A percentile compares a stretch with the other conserved stretches of the same genome.
These are phyloP conservation scores for Solanum raphanifolium DNA, from an alignment of 257 asterid species.

Conservation along the genomic window DNA sequence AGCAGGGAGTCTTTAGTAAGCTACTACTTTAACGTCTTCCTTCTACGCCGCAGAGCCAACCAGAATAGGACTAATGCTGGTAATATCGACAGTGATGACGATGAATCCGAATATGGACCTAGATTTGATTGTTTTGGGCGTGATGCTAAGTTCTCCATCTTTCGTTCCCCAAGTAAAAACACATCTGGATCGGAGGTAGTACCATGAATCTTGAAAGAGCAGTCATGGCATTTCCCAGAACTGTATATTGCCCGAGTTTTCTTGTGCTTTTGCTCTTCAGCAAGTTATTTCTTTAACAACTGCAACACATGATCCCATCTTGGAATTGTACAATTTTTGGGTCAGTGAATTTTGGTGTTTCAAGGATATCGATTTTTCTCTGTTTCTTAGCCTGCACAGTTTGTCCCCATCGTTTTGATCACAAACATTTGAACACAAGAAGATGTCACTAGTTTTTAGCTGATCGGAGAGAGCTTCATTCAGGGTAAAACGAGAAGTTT, in stretches of 20 bases:
- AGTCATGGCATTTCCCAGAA: not conserved
- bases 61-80: conserved; percentile 53
- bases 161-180: conserved; percentile 61
- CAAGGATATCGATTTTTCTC: not conserved
- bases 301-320: not conserved
- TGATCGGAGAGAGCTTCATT: not conserved
- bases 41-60: conserved; percentile 37
- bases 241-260: conserved; percentile 30
- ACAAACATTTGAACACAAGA: not conserved
- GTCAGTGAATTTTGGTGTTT: not conserved
- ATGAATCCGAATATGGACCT: conserved; percentile 9
- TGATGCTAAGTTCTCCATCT: conserved; percentile 35
- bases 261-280: conserved; percentile 1
- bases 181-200: conserved; percentile 13
- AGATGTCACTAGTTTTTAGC: no score
- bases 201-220: not conserved
- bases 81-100: conserved; percentile 69
- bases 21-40: conserved; percentile 28
- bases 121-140: conserved; percentile 29
- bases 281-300: not conserved
- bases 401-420: not conserved
- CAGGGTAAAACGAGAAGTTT: not conserved
- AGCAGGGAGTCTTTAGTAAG: conserved; percentile 11
- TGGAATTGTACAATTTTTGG: not conserved
- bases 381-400: not conserved